phyloP scores from a whole-genome alignment of 345 rosid genomes.

The Brassica rapa region DNA sequence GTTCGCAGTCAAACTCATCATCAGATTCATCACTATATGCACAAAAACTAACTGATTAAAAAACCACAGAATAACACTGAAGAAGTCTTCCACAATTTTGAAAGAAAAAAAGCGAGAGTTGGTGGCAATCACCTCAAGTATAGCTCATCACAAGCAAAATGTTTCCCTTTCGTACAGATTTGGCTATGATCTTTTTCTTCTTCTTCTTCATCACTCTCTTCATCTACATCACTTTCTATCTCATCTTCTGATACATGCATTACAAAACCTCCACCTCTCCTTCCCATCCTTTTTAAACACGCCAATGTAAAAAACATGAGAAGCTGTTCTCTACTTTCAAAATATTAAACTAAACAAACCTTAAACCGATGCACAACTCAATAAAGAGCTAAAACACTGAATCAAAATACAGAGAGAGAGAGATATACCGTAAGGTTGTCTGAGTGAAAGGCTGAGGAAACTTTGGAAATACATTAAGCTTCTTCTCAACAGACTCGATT shows the following conservation, averaged over 20 bases:
- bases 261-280: slow-evolving; percentile 29
- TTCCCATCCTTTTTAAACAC: slow-evolving; percentile 36
- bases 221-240: slow-evolving; percentile 46
- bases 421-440: slow-evolving; percentile 46
- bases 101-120: background rate
- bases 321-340: background rate
- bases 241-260: slow-evolving; percentile 63
- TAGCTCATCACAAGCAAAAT: slow-evolving; percentile 46
- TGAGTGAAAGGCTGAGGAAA: slow-evolving; percentile 50
- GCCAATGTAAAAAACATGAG: slow-evolving; percentile 10
- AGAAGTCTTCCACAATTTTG: background rate
- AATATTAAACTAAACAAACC: background rate
- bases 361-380: background rate
- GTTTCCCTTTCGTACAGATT: slow-evolving; percentile 7
- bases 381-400: background rate
- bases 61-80: background rate
- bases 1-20: slow-evolving; percentile 47
- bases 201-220: slow-evolving; percentile 38
- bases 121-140: slow-evolving; percentile 54
- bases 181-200: slow-evolving; percentile 23
- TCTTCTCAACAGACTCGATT: slow-evolving; percentile 66
- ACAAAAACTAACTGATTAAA: slow-evolving; percentile 10
- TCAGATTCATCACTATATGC: slow-evolving; percentile 60
- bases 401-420: background rate
- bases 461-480: slow-evolving; percentile 50